Percentiles rank a stretch among this genome's conserved stretches.
Conservation (phyloP, 257 asterid species). For the Agastache rugosa region DNA sequence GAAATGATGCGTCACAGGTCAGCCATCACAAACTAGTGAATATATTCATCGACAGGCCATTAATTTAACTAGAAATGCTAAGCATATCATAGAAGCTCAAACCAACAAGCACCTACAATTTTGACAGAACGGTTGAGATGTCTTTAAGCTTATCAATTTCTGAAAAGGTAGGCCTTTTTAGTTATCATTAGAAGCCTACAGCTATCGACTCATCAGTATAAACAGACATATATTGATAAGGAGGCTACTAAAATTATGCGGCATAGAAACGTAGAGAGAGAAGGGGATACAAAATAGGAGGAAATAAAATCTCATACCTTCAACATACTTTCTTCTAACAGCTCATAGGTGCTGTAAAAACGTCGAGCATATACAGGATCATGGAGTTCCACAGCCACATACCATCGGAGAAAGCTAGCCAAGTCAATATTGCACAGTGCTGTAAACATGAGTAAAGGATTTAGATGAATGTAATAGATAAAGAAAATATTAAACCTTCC, state of each 20-base stretch:
- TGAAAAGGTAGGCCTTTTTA: neutral
- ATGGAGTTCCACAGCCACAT: conserved; percentile 97
- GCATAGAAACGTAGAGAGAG: conserved; percentile 3
- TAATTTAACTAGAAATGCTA: conserved; percentile 17
- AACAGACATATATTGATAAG: neutral
- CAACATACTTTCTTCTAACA: conserved; percentile 87
- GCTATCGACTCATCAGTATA: conserved; percentile 17
- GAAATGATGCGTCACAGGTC: conserved; percentile 41
- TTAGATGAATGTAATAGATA: conserved; percentile 11
- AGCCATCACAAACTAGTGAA: conserved; percentile 29
- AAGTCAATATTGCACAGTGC: conserved; percentile 87
- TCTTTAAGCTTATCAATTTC: conserved; percentile 22
- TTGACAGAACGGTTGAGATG: conserved; percentile 19
- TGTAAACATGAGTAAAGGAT: conserved; percentile 45
- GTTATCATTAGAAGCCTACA: conserved; percentile 8
- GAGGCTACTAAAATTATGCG: neutral
- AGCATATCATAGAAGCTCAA: conserved; percentile 18
- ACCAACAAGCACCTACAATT: neutral
- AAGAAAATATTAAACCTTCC: conserved; percentile 20
- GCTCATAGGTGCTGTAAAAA: conserved; percentile 85
- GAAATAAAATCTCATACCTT: conserved; percentile 58
- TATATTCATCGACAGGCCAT: conserved; percentile 19
- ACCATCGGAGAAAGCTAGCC: conserved; percentile 99
- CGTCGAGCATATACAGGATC: conserved; percentile 94
- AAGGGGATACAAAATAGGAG: neutral